These are phyloP conservation scores for Metarhizium humberi DNA, from an alignment of 2,329 filamentous ascomycete species.

Conservation along the genomic window DNA sequence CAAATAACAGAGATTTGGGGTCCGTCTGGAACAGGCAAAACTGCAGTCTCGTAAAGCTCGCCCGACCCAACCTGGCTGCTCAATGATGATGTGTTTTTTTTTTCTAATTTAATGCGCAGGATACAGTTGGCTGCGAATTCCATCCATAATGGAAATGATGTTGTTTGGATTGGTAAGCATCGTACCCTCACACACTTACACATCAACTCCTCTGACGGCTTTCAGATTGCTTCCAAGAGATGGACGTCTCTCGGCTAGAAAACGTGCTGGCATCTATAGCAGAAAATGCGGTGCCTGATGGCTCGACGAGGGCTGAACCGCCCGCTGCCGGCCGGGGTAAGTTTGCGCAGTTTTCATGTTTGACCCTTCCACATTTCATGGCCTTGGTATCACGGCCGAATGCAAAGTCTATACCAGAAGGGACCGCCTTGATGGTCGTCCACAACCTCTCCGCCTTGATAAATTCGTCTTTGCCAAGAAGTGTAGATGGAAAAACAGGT, in stretches of 20 bases:
- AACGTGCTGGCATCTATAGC: conserved; percentile 14
- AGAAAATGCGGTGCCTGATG: conserved; percentile 5
- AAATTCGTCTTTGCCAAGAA: conserved; percentile 65
- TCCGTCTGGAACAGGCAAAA: conserved; percentile 79
- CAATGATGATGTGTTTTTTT: neutral
- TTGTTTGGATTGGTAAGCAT: conserved; percentile 74
- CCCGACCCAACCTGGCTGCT: neutral
- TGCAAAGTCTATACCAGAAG: conserved; percentile 47
- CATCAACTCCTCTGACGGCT: neutral
- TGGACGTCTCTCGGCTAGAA: conserved; percentile 19
- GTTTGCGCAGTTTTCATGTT: conserved; percentile 41
- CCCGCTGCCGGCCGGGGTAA: conserved; percentile 16
- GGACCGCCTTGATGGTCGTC: conserved; percentile 62
- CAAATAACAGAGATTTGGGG: conserved; percentile 84
- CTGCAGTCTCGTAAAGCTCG: conserved; percentile 59
- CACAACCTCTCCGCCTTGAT: conserved; percentile 71
- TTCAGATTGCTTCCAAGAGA: conserved; percentile 39
- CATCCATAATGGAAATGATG: conserved; percentile 49
- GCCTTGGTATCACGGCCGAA: conserved; percentile 65
- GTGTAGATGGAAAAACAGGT: conserved; percentile 27
- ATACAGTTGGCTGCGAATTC: conserved; percentile 60
- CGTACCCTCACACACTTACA: conserved; percentile 6
- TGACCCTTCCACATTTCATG: conserved; percentile 62
- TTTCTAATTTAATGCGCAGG: conserved; percentile 29
- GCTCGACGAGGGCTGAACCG: conserved; percentile 5